phyloP scores from a whole-genome alignment of 1,284 basidiomycete genomes.

The Heterobasidion annosum region DNA sequence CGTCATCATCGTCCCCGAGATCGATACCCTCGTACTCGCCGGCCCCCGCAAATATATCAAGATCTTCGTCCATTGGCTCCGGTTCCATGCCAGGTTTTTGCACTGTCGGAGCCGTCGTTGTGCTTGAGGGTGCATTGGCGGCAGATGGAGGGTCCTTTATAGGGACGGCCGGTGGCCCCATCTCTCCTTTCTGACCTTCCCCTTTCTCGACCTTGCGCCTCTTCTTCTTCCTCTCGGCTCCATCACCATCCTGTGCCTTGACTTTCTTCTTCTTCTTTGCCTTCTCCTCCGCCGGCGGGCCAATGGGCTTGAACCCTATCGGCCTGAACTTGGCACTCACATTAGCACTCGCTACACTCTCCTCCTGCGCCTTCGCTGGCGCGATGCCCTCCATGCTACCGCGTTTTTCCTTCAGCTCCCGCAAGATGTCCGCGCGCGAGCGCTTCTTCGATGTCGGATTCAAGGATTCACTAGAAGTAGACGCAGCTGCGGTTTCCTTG shows the following conservation, averaged over 20 bases:
- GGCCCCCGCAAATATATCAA: constrained; percentile 80
- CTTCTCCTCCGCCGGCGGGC: constrained; percentile 18
- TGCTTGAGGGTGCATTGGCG: too few species aligned
- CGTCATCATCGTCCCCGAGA: constrained; percentile 49
- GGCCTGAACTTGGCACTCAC: constrained; percentile 59
- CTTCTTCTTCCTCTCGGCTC: constrained; percentile 24
- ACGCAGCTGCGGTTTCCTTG: constrained; percentile 25
- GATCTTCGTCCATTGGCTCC: constrained; percentile 37
- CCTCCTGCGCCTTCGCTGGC: constrained; percentile 1
- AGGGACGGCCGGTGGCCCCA: not conserved
- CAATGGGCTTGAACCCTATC: constrained; percentile 67
- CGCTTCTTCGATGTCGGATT: constrained; percentile 39
- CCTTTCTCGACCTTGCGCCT: constrained; percentile 34
- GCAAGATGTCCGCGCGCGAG: constrained; percentile 64
- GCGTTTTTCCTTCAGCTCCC: constrained; percentile 63
- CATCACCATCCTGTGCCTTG: constrained; percentile 18
- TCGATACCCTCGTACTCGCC: constrained; percentile 76
- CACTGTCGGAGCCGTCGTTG: too few species aligned
- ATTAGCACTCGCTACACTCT: not conserved
- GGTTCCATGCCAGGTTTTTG: constrained; percentile 16
- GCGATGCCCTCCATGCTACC: constrained; percentile 12
- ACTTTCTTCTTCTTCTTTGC: constrained; percentile 23
- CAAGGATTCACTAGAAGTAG: constrained; percentile 1
- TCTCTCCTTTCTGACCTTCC: not conserved
- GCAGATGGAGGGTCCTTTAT: constrained; percentile 18